phyloP scores from a whole-genome alignment of 257 asterid species.

The Plantago ovata region DNA sequence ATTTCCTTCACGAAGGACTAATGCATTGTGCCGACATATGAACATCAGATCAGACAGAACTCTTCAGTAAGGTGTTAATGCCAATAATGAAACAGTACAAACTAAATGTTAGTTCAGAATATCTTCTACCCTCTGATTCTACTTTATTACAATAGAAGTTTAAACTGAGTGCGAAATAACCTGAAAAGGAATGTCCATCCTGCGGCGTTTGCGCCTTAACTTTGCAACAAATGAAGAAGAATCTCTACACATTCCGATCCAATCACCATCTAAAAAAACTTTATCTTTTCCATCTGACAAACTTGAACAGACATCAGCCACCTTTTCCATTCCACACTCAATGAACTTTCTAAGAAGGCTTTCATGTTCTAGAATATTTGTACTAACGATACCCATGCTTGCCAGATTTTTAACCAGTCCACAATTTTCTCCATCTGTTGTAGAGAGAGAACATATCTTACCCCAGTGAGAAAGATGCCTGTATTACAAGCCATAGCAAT shows the following conservation, averaged over 20 bases:
- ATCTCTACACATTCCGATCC: conserved; percentile 83
- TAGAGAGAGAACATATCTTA: conserved; percentile 84
- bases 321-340: conserved; percentile 70
- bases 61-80: neutral
- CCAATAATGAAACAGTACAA: neutral
- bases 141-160: conserved; percentile 18
- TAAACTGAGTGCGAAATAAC: conserved; percentile 33
- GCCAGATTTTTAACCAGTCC: conserved; percentile 94
- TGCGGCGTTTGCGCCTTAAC: conserved; percentile 73
- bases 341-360: conserved; percentile 38
- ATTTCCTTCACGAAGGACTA: no score
- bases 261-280: conserved; percentile 81
- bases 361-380: conserved; percentile 38
- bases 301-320: conserved; percentile 49
- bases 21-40: no score
- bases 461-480: conserved; percentile 99
- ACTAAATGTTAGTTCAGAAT: neutral
- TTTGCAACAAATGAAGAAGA: conserved; percentile 58
- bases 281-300: conserved; percentile 47
- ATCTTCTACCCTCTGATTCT: no score
- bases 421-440: conserved; percentile 97
- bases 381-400: conserved; percentile 83
- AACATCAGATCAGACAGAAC: neutral
- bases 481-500: conserved; percentile 29
- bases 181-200: conserved; percentile 61